These are phyloP conservation scores for Thielaviopsis euricoi DNA, from an alignment of 2,329 filamentous ascomycete genomes.

Conservation along the genomic window DNA sequence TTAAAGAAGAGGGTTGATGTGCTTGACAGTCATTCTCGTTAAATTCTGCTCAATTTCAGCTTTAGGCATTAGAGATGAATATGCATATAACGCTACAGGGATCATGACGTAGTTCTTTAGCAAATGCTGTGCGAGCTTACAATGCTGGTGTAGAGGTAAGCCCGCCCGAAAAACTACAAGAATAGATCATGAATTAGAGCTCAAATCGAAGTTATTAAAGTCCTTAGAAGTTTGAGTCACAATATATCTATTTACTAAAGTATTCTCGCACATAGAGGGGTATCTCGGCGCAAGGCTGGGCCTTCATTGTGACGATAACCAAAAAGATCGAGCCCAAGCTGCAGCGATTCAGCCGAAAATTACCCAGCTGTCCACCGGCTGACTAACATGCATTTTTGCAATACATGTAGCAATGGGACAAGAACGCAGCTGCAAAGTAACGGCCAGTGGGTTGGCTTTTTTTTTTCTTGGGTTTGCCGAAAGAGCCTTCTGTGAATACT, in stretches of 20 bases:
- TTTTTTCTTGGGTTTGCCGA: neutral
- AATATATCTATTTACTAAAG: too few species aligned
- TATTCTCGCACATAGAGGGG: neutral
- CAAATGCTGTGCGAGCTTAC: neutral
- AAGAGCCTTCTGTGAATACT: neutral
- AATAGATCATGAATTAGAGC: too few species aligned
- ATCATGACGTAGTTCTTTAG: neutral
- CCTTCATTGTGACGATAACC: neutral
- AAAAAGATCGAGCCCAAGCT: neutral
- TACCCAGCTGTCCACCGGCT: neutral
- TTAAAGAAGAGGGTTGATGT: neutral
- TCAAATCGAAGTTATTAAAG: too few species aligned
- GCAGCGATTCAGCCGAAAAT: neutral
- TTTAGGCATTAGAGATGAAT: neutral
- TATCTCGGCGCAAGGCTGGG: too few species aligned
- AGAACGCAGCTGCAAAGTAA: neutral
- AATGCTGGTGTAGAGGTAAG: neutral
- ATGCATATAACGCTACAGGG: slow-evolving; percentile 1
- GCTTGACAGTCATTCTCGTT: neutral
- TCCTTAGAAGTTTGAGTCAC: too few species aligned
- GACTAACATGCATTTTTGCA: neutral
- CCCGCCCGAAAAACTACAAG: neutral
- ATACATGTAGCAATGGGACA: neutral
- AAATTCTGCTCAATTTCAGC: neutral
- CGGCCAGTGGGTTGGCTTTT: neutral